Evolutionary conservation across 2,329 filamentous ascomycete genomes (phyloP), one percentile per base, ranked within the genome.

Genomic region (Ophiostoma novo-ulmi): DNA sequence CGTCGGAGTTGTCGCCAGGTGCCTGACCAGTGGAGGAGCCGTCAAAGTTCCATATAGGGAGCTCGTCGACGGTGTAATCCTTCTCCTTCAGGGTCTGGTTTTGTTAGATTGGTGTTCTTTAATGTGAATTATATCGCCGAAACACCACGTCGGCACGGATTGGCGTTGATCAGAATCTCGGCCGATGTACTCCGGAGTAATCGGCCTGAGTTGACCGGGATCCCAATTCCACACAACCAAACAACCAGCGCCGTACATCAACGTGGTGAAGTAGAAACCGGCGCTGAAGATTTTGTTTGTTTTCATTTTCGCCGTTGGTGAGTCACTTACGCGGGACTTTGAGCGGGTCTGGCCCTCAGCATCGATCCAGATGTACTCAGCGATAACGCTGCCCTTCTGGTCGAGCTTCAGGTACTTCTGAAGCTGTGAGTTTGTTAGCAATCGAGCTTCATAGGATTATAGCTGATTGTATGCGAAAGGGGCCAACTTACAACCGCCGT

Each of bases 401-500:
- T 93, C 90, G 78, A 98, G 91, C 78, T 85, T 85, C 83, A 95
- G 88, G 87, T 94, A 98, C 83, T 97, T 97, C 81, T 90, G 84
- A 81, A 97, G 89, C 93, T 97, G 69, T 20, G n/a, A n/a, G 64
- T 17, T 38, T 22, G 65, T 72, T 70, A 71, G 72, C 63, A 13
- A 22, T 22, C 52, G 26, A 17, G 5, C 31, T 4, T 13, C 26
- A 48, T n/a, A 1, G 26, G 20, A 35, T 17, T 63, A n/a, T 63
- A 35, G 58, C 11, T 3, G 8, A 35, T 35, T 31, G 3, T 39
- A 52, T 22, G 44, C 20, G 22, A 20, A 22, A 20, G 38, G 36
- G 36, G 20, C 20, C 5, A 35, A 61, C 52, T 63, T 69, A 69
- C 67, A 31, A 63, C 22, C 22, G 67, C 67, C 55, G 26, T 39